Base-by-base conservation (phyloP, 306 rosid species). In the Citrullus colocynthis region DNA sequence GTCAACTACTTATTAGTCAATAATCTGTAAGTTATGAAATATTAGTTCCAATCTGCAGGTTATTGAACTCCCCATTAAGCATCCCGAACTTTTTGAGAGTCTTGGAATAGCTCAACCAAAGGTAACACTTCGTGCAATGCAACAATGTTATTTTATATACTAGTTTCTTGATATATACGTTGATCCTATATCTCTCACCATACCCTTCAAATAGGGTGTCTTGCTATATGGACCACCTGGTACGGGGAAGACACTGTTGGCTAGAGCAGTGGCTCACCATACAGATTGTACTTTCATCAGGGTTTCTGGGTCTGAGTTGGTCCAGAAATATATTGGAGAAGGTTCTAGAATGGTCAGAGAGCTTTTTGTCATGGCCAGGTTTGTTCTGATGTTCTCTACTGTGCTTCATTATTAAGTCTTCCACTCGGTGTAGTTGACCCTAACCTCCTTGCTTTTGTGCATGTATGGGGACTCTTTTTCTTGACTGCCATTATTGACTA, bases 71-170 rank as follows among this genome's bases (percentile, higher is more conserved):
- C 99, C 99, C 20, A 96, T 96, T 59, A 96, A 96, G 76, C 99
- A 96, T 83, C 99, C 99, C 10, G 99, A 96, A 84, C 82, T 96
- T 78, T 96, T 96, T 77, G 99, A 96, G 84, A 96, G 99, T 85
- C 99, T 96, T 85, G 99, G 99, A 87, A 96, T 96, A 79, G 99
- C 99, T 79, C 99, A 96, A 81, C 99, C 99, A 44, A 92, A 96
- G 99, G 99, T 96, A 88, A 41, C 73, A 18, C 57, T 15, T 37
- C 66, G 6, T 52, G 20, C 16, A 16, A 59, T 37, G 59, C 61
- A 81, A 30, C 56, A 6, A 42, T 44, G 6, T 7, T 60, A 37
- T 34, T 48, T 54, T 16, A 45, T 75, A 60, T 11, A 55, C 80
- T 73, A 17, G 39, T 64, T 37, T 66, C 66, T 76, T 32, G 24